Conservation (phyloP, 257 asterid species). For the Avicennia marina region DNA sequence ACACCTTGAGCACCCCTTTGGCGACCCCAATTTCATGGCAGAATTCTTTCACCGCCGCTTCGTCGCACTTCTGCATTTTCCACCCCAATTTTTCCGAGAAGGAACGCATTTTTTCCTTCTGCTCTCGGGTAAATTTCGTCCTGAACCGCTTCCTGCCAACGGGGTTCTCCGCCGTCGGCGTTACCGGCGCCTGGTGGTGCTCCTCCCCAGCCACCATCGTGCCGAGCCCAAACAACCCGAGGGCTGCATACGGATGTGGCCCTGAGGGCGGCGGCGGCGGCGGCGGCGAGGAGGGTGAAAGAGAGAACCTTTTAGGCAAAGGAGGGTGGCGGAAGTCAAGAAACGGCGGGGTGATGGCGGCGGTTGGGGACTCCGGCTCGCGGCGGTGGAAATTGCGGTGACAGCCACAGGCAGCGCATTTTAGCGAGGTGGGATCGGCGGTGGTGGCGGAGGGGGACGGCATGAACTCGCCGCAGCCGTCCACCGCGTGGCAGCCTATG, state of each 20-base stretch:
- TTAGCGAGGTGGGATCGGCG: slow-evolving; percentile 35
- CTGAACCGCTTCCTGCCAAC: slow-evolving; percentile 58
- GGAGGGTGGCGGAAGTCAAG: slow-evolving; percentile 54
- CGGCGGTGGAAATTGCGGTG: slow-evolving; percentile 90
- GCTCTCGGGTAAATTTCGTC: slow-evolving; percentile 52
- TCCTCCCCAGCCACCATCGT: slow-evolving; percentile 36
- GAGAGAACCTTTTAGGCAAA: slow-evolving; percentile 24
- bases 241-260: slow-evolving; percentile 14
- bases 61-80: slow-evolving; percentile 54
- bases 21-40: slow-evolving; percentile 49
- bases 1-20: slow-evolving; percentile 46
- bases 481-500: slow-evolving; percentile 69
- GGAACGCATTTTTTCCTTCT: slow-evolving; percentile 56
- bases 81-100: slow-evolving; percentile 58
- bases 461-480: slow-evolving; percentile 83
- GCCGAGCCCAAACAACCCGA: slow-evolving; percentile 25
- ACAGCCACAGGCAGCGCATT: slow-evolving; percentile 83
- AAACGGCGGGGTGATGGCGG: slow-evolving; percentile 46
- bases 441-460: slow-evolving; percentile 32
- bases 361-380: slow-evolving; percentile 34
- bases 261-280: slow-evolving; percentile 12
- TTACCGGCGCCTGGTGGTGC: slow-evolving; percentile 50
- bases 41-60: slow-evolving; percentile 40
- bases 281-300: slow-evolving; percentile 40
- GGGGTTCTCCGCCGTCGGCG: slow-evolving; percentile 44